phyloP scores from a whole-genome alignment of 257 asterid species.

The Solanum clarkiae region DNA sequence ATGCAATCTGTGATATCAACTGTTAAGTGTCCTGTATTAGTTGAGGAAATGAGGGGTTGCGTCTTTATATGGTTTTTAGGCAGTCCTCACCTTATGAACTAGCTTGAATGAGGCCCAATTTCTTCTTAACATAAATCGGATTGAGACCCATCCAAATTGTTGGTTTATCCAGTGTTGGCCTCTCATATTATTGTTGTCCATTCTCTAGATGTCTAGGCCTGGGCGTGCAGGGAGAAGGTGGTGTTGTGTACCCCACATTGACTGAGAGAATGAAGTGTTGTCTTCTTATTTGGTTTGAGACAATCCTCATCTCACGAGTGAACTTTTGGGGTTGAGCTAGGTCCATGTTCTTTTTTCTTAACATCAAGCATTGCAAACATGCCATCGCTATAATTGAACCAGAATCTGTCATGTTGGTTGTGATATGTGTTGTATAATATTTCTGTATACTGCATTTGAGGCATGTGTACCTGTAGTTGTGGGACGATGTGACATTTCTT shows the following conservation, averaged over 20 bases:
- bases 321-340: neutral
- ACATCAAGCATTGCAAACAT: neutral
- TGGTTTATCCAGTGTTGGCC: neutral
- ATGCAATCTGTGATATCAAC: neutral
- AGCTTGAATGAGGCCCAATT: neutral
- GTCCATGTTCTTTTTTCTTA: neutral
- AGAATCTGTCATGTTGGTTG: neutral
- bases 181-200: neutral
- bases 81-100: neutral
- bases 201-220: neutral
- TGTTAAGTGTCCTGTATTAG: neutral
- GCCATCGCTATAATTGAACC: neutral
- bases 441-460: neutral
- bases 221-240: neutral
- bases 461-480: neutral
- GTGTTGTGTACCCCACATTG: neutral
- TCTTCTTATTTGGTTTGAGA: neutral
- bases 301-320: neutral
- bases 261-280: neutral
- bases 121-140: neutral
- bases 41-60: neutral
- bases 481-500: neutral
- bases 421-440: neutral
- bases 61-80: neutral
- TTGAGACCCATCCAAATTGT: neutral